phyloP scores from a whole-genome alignment of 2,329 filamentous ascomycete genomes.

The Diplodia mutila region DNA sequence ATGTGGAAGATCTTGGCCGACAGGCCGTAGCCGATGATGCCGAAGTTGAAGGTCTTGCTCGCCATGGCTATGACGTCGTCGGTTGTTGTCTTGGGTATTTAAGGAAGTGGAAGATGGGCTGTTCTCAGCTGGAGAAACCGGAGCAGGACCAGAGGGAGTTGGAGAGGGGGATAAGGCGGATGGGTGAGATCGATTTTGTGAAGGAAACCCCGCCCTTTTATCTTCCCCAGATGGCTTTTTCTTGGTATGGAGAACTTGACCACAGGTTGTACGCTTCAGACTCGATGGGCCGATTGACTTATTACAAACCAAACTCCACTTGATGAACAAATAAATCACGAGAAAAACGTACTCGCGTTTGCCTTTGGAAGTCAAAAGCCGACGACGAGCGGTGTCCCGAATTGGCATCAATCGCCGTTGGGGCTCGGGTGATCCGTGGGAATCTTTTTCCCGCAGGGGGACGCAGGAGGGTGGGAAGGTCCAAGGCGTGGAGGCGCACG shows the following conservation, averaged over 20 bases:
- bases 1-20: constrained; percentile 83
- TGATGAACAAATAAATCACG: not conserved
- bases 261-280: not conserved
- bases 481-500: constrained; percentile 17
- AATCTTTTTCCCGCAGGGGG: constrained; percentile 3
- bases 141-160: not conserved
- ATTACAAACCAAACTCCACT: not conserved
- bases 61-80: not conserved
- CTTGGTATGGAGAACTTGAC: not conserved
- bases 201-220: not conserved
- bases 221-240: not conserved
- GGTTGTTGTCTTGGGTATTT: not conserved
- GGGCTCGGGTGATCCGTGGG: not conserved
- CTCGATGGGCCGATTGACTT: not conserved
- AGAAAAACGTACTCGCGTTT: not conserved
- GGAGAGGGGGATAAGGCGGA: not conserved
- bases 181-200: not conserved
- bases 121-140: not conserved
- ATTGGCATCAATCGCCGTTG: not conserved
- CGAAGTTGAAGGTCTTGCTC: constrained; percentile 51
- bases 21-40: constrained; percentile 63
- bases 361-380: constrained; percentile 1
- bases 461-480: not conserved
- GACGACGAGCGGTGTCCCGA: not conserved
- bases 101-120: not conserved